Percentiles rank a stretch among this genome's conserved stretches.
Conservation (phyloP, 345 rosid species). For the sweet orange (Citrus sinensis) region DNA sequence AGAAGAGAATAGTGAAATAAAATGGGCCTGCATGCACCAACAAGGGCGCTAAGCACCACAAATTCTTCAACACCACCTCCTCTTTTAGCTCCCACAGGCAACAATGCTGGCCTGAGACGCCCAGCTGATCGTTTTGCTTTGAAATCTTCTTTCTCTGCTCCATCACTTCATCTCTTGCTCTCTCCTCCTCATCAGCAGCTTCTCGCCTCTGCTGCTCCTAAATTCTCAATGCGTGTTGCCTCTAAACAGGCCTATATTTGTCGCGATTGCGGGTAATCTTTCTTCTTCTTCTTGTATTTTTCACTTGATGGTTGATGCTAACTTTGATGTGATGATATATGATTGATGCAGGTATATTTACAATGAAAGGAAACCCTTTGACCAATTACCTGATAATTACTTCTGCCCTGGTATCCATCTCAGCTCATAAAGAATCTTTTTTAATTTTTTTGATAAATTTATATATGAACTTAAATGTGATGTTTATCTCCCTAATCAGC, state of each 20-base stretch:
- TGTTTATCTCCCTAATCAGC: background rate
- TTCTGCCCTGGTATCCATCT: conserved; percentile 70
- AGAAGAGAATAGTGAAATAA: background rate
- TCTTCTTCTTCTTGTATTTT: background rate
- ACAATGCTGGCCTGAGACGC: conserved; percentile 32
- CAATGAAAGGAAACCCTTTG: conserved; percentile 86
- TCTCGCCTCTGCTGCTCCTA: conserved; percentile 40
- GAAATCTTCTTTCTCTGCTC: conserved; percentile 56
- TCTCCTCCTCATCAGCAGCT: conserved; percentile 26
- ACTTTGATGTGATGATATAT: background rate
- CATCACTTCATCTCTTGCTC: conserved; percentile 43
- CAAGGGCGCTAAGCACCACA: conserved; percentile 15
- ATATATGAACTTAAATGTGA: background rate
- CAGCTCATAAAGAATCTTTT: background rate
- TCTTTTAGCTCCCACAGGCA: conserved; percentile 31
- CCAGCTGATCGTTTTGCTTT: conserved; percentile 38
- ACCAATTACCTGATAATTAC: conserved; percentile 65
- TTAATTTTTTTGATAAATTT: no score
- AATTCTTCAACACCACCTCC: conserved; percentile 19
- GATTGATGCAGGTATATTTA: conserved; percentile 67
- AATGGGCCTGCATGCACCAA: conserved; percentile 43
- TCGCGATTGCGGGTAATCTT: conserved; percentile 83
- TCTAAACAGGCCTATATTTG: conserved; percentile 87
- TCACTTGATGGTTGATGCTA: no score
- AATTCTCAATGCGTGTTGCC: conserved; percentile 73